These are phyloP conservation scores for Drechslerella stenobrocha DNA, from an alignment of 2,329 filamentous ascomycete genomes.

Conservation along the genomic window DNA sequence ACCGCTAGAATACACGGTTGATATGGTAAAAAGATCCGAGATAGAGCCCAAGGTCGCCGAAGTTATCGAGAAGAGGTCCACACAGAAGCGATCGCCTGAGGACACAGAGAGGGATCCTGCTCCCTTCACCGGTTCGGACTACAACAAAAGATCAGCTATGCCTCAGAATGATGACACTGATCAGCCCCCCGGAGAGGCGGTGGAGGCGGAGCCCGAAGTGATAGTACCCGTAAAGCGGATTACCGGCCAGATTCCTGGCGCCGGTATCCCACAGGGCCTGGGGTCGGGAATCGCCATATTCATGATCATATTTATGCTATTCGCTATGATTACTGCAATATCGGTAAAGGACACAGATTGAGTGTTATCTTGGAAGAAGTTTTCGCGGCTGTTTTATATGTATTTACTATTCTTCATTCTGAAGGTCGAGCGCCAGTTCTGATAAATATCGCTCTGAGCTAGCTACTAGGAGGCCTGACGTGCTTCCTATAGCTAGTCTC, in stretches of 20 bases:
- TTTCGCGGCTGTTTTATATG: neutral
- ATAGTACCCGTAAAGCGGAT: conserved; percentile 12
- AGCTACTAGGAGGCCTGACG: neutral
- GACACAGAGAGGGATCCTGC: conserved; percentile 16
- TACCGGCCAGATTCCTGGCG: conserved; percentile 21
- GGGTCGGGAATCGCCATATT: conserved; percentile 40
- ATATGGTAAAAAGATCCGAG: conserved; percentile 16
- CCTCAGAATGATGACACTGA: conserved; percentile 11
- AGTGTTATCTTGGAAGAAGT: neutral
- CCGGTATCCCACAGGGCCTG: conserved; percentile 35
- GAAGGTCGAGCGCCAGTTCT: too few species aligned
- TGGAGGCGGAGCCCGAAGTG: too few species aligned
- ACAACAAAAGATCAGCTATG: conserved; percentile 30
- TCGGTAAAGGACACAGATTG: conserved; percentile 42
- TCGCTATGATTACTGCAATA: conserved; percentile 44
- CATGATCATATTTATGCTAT: conserved; percentile 44
- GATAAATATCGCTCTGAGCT: neutral
- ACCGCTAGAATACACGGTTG: conserved; percentile 10
- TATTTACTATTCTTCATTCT: too few species aligned
- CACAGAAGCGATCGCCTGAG: conserved; percentile 17
- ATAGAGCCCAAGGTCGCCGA: neutral
- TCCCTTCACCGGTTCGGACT: conserved; percentile 33
- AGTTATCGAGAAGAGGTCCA: conserved; percentile 1
- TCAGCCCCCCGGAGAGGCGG: too few species aligned
- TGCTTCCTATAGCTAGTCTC: too few species aligned